Base-by-base conservation (phyloP, 2,329 filamentous ascomycete species). In the Pseudopithomyces maydicus region DNA sequence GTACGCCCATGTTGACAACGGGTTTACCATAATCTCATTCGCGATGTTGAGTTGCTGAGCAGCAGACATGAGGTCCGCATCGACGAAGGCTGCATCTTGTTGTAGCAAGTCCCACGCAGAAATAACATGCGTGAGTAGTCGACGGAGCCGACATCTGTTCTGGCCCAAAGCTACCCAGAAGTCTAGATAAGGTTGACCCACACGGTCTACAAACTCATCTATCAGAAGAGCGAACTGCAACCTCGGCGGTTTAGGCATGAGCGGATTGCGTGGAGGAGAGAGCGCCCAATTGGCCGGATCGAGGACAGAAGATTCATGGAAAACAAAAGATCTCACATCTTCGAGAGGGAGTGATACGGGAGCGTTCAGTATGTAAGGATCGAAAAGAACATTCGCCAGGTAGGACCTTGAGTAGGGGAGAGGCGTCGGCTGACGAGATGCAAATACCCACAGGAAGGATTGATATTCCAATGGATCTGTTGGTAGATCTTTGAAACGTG, bases 1-100 rank as follows among this genome's bases (percentile, higher is more conserved):
- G 67, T 94, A 96, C 0, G 88, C 86, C 95, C 95, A 99, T 3
- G 90, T 92, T 1, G 90, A 92, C 0, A 98, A 81, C 0, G 92
- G 88, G 51, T 90, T 89, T 0, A 85, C 88, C 0, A 85, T 82
- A 39, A 83, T 79, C 43, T 88, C 84, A 2, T 78, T 58, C 0
- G 35, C 14, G 17, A 71, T 39, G 11, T 53, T 54, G 2, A 74
- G 57, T 3, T 68, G 59, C 1, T 58, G 78, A 48, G 79, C 81
- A 1, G 66, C 61, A 2, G 46, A 35, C 0, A 77, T 71, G 58
- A 78, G 77, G 49, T 71, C 80, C 56, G 82, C 80, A 33, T 82
- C 74, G 15, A 89, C 74, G 2, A 89, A 82, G 41, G 56, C 61
- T 14, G 72, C 68, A 67, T 96, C 91, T 8, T 85, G 81, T 75